Base-by-base conservation (phyloP, 1,139 yeast species). In the Kodamaea ohmeri region DNA sequence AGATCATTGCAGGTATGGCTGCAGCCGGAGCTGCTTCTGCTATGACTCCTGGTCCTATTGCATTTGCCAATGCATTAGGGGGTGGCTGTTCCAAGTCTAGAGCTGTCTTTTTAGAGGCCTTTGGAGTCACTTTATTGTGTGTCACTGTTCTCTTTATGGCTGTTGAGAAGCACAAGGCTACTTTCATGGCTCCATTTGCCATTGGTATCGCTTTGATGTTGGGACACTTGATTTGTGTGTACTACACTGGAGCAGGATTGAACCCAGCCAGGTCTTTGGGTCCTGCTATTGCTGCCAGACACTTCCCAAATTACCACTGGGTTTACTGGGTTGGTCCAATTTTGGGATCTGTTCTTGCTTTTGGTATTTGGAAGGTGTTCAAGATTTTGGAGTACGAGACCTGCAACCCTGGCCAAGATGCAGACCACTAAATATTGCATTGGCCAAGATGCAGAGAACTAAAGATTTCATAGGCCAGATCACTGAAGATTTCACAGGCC, bases 191-290 rank as follows among this genome's bases (percentile, higher is more conserved):
- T 37, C 95, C 96, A 42, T 73, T 85, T 46, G 87, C 74, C 54
- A 87, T 87, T 65, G 96, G 96, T 60, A 62, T 87, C 45, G 76
- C 96, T 16, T 72, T 88, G 51, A 83, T 88, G 68, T 67, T 87
- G 53, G 95, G 85, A 32, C 96, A 88, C 60, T 77, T 87, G 72
- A 73, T 85, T 49, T 76, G 85, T 59, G 86, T 88, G 44, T 85
- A 75, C 76, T 84, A 78, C 69, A 84, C 96, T 39, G 96, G 96
- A 60, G 95, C 95, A 32, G 95, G 96, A 58, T 71, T 86, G 57
- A 87, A 87, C 73, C 96, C 96, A 40, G 96, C 96, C 35, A 80
- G 96, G 70, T 70, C 88, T 22, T 77, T 88, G 46, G 96, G 96
- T 56, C 95, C 96, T 39, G 76, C 82, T 59, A 71, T 86, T 44